Conservation (phyloP, 108 stramenopile species). For the Cyclotella baltica region DNA sequence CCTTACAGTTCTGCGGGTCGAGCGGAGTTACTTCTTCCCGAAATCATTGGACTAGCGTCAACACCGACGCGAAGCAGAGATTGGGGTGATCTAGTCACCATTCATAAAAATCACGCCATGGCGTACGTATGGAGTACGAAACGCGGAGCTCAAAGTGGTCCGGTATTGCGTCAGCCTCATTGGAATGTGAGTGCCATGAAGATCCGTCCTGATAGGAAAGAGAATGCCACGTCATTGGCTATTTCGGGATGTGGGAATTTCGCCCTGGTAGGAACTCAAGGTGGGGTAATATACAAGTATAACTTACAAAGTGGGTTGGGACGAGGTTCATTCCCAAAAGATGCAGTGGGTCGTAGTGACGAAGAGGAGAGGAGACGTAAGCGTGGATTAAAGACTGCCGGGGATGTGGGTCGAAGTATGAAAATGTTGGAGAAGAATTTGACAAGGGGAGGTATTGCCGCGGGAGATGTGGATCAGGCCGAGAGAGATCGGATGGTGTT, state of each 20-base stretch:
- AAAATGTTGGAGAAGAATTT: conserved; percentile 71
- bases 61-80: conserved; percentile 73
- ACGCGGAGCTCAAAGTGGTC: conserved; percentile 80
- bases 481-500: conserved; percentile 59
- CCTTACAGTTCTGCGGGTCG: conserved; percentile 53
- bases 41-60: conserved; percentile 68
- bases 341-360: conserved; percentile 28
- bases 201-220: conserved; percentile 62
- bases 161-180: conserved; percentile 73
- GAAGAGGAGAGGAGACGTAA: conserved; percentile 43
- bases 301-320: conserved; percentile 93
- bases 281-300: conserved; percentile 94
- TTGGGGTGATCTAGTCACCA: conserved; percentile 92
- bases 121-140: conserved; percentile 90
- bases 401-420: conserved; percentile 76
- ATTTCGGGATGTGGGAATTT: conserved; percentile 89
- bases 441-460: conserved; percentile 70
- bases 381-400: conserved; percentile 48
- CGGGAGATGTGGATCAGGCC: conserved; percentile 70
- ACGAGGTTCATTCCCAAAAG: conserved; percentile 85
- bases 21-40: conserved; percentile 76
- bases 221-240: conserved; percentile 79
- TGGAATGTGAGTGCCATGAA: conserved; percentile 92
- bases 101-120: conserved; percentile 84
- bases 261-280: conserved; percentile 93